A percentile compares a stretch with the other conserved stretches of the same genome.
These are phyloP conservation scores for Brassica hybrid DNA, from an alignment of 441 rosid genomes.

Conservation along the genomic window DNA sequence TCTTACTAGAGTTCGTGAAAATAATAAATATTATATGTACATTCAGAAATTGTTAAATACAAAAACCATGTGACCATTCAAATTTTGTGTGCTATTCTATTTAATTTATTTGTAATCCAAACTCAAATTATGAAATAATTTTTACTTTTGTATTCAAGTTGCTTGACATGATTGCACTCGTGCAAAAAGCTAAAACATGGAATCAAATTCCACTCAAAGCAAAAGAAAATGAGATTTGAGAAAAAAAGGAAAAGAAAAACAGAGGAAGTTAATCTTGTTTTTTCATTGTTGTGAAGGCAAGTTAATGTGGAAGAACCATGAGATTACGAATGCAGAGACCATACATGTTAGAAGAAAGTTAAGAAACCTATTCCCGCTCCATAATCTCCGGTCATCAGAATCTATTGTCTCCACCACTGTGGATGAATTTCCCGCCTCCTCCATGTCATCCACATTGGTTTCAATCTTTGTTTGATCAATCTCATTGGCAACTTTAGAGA, in stretches of 20 bases:
- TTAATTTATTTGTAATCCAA: background rate
- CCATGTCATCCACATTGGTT: slow-evolving; percentile 40
- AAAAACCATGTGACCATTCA: slow-evolving; percentile 5
- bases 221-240: slow-evolving; percentile 25
- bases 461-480: slow-evolving; percentile 43
- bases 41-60: slow-evolving; percentile 22
- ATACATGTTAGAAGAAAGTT: slow-evolving; percentile 79
- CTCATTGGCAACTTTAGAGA: slow-evolving; percentile 38
- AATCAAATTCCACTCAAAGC: slow-evolving; percentile 43
- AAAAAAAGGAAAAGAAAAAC: slow-evolving; percentile 11
- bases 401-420: slow-evolving; percentile 43
- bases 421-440: slow-evolving; percentile 43
- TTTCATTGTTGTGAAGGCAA: slow-evolving; percentile 44
- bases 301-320: slow-evolving; percentile 77
- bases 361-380: slow-evolving; percentile 72
- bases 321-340: slow-evolving; percentile 75
- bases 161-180: slow-evolving; percentile 47
- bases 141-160: background rate
- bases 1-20: slow-evolving; percentile 41
- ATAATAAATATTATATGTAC: background rate
- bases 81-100: slow-evolving; percentile 17
- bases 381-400: slow-evolving; percentile 56
- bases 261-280: background rate
- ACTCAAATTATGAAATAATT: slow-evolving; percentile 22
- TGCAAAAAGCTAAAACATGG: slow-evolving; percentile 45